Conservation (phyloP, 768 basidiomycete genomes). For the Paxillus rubicundulus region DNA sequence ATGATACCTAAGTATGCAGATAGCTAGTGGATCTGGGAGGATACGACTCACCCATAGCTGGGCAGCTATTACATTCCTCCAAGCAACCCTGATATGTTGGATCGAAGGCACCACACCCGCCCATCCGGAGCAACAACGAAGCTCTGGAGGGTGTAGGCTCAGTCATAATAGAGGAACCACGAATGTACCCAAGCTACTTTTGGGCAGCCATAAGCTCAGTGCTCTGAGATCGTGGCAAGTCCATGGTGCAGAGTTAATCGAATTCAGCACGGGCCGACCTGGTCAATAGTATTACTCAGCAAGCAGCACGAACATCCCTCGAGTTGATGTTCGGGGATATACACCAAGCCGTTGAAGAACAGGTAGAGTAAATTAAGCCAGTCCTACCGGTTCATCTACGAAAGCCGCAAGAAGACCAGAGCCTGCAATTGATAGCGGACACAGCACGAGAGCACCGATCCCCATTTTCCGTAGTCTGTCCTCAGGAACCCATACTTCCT, state of each 20-base stretch:
- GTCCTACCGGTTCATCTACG: conserved; percentile 44
- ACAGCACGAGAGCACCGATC: conserved; percentile 40
- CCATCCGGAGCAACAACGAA: conserved; percentile 43
- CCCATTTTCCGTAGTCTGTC: conserved; percentile 53
- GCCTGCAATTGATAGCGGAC: conserved; percentile 46
- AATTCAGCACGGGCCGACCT: conserved; percentile 56
- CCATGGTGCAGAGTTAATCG: conserved; percentile 55
- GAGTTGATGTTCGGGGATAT: conserved; percentile 10
- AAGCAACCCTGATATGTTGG: conserved; percentile 44
- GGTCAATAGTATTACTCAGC: background rate
- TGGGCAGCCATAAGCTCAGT: conserved; percentile 57
- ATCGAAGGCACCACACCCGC: conserved; percentile 52
- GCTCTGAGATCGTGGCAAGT: conserved; percentile 53
- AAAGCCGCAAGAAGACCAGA: conserved; percentile 48
- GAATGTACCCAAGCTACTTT: conserved; percentile 35
- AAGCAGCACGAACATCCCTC: background rate
- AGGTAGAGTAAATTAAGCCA: conserved; percentile 51
- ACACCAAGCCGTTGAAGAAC: conserved; percentile 65
- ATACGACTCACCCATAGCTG: conserved; percentile 45
- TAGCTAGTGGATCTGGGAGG: too few relatives aligned
- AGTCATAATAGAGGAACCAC: background rate
- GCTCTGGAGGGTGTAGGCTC: conserved; percentile 38
- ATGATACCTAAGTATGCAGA: too few relatives aligned
- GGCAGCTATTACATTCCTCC: conserved; percentile 44
- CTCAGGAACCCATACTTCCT: conserved; percentile 59